Evolutionary conservation across 2,329 filamentous ascomycete genomes (phyloP), one percentile per base, ranked within the genome.

Genomic region (Ophiobolus disseminans): DNA sequence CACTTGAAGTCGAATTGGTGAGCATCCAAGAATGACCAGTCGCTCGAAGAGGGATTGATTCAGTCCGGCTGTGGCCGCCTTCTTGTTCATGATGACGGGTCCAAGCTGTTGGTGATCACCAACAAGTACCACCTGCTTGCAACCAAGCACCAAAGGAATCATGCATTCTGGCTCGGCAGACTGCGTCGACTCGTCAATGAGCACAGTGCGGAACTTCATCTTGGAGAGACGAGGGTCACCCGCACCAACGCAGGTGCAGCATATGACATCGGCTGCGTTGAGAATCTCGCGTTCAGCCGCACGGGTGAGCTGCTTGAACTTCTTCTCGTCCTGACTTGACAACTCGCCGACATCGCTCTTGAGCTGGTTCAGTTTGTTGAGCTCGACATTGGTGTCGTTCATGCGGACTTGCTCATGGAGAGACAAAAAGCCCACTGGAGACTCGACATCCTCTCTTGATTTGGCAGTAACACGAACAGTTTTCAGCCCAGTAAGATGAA

Each of bases 31-130:
- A 65, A 93, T 91, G 63, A 97, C 92, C 40, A 99, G 82, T 65
- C 94, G 91, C 77, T 99, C 94, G 68, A 99, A 99, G 8, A 99
- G 81, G n/a, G 93, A 97, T 74, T 97, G 94, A 75, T 97, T 97
- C 13, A 99, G 81, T 53, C 94, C 94, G 45, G 94, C 94, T 76
- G 97, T 97, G 53, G 94, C 94, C 11, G 94, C 94, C 76, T 97
- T 97, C 82, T 99, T 99, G 82, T 99, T 99, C 93, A 99, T 99
- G 70, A 99, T 97, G 65, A 99, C 94, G 1, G 94, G 94, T 0
- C 94, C 94, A 58, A 99, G 85, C 73, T 99, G 94, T 75, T 97
- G 95, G 75, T 99, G 94, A 69, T 99, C 94, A 69, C 94, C 94
- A 32, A 99, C 94, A 26, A 99, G 83, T n/a, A 99, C 94, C 40